Evolutionary conservation across 2,329 filamentous ascomycete genomes (phyloP).

Genomic region (Ascosphaera apis): DNA sequence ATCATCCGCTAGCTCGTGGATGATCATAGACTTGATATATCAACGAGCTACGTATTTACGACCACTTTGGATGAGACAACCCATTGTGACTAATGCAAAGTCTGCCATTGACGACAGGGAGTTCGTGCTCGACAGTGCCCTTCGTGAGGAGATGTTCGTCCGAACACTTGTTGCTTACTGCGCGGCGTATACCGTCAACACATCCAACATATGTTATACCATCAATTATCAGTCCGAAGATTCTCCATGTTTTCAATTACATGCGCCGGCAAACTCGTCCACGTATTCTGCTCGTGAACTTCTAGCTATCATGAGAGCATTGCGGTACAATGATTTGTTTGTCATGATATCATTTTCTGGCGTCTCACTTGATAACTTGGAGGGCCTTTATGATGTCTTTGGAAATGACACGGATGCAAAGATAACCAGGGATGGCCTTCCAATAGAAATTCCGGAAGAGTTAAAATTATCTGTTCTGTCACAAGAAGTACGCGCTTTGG

Average conservation of each 20-base stretch:
- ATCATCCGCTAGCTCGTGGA: conserved; percentile 38
- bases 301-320: conserved; percentile 43
- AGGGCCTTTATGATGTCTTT: conserved; percentile 34
- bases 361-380: conserved; percentile 40
- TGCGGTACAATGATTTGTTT: conserved; percentile 50
- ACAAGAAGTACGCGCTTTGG: conserved; percentile 44
- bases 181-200: conserved; percentile 43
- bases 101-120: too few species aligned
- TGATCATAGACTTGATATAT: conserved; percentile 39
- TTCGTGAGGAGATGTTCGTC: conserved; percentile 27
- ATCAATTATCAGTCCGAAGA: conserved; percentile 41
- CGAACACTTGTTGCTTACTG: conserved; percentile 47
- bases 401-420: conserved; percentile 39
- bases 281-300: conserved; percentile 39
- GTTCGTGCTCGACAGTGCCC: conserved; percentile 7
- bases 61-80: conserved; percentile 40
- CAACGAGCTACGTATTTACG: conserved; percentile 39
- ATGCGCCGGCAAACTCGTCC: conserved; percentile 29
- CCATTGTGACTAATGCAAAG: conserved; percentile 38
- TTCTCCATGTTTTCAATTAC: conserved; percentile 40
- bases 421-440: conserved; percentile 34
- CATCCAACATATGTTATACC: conserved; percentile 41
- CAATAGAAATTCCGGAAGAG: conserved; percentile 29
- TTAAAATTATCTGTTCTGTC: conserved; percentile 35
- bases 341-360: conserved; percentile 42